phyloP scores from a whole-genome alignment of 2,329 filamentous ascomycete genomes.

The Fusarium chaquense region DNA sequence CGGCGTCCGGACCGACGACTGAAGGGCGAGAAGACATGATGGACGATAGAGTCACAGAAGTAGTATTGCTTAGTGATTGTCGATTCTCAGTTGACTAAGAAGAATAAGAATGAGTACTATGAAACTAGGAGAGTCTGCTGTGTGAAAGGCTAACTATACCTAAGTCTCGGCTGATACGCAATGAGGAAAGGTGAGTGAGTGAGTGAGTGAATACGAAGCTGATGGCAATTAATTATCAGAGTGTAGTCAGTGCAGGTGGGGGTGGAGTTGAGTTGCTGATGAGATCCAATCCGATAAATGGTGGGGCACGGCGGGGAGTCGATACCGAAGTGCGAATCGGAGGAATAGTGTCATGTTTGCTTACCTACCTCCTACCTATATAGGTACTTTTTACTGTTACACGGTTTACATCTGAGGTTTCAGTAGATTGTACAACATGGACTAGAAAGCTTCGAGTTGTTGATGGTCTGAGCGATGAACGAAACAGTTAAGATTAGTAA shows the following conservation, averaged over 20 bases:
- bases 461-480: neutral
- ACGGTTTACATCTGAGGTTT: neutral
- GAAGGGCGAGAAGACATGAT: constrained; percentile 66
- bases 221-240: constrained; percentile 23
- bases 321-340: constrained; percentile 34
- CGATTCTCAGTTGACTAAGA: neutral
- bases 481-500: neutral
- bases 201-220: constrained; percentile 12
- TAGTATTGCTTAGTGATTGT: neutral
- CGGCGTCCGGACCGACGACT: constrained; percentile 78
- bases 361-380: constrained; percentile 9
- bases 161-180: neutral
- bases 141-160: neutral
- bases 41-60: neutral
- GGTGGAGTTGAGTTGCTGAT: constrained; percentile 29
- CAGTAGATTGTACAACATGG: neutral
- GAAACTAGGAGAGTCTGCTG: neutral
- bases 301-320: constrained; percentile 36
- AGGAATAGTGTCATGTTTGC: constrained; percentile 19
- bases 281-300: constrained; percentile 29
- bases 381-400: neutral
- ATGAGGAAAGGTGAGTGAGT: neutral
- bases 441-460: neutral
- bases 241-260: constrained; percentile 1
- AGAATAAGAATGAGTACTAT: constrained; percentile 4